These are phyloP conservation scores for Solanum okadae DNA, from an alignment of 257 asterid species.

Conservation along the genomic window DNA sequence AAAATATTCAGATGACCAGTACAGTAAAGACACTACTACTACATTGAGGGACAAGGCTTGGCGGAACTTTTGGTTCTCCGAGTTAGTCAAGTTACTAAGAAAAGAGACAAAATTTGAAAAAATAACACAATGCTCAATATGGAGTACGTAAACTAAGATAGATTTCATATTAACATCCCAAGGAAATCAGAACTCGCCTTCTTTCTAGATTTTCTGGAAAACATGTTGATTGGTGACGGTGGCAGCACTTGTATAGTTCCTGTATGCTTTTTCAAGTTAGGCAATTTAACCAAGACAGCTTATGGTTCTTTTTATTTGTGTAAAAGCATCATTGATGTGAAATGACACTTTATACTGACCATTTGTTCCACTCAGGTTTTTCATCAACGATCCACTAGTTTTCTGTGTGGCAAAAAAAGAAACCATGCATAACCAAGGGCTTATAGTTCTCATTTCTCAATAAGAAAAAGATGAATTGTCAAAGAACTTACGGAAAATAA, in stretches of 20 bases:
- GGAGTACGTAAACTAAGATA: neutral
- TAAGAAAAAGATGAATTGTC: neutral
- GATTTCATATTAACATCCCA: neutral
- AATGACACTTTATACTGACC: neutral
- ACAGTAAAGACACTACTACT: neutral
- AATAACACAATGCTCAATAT: neutral
- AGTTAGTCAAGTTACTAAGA: neutral
- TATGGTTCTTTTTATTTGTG: neutral
- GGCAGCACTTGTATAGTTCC: conserved; percentile 34
- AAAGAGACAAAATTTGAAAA: neutral
- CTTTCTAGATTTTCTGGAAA: conserved; percentile 46
- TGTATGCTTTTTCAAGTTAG: conserved; percentile 12
- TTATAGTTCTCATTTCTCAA: neutral
- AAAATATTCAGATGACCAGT: neutral
- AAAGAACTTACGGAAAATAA: conserved; percentile 46
- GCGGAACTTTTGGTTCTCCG: neutral
- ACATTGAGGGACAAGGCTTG: neutral
- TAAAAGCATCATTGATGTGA: neutral
- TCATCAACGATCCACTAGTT: neutral
- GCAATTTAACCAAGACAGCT: neutral
- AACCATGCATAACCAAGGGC: neutral
- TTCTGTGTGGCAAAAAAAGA: conserved; percentile 6
- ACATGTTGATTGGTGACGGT: conserved; percentile 24
- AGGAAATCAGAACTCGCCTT: conserved; percentile 25
- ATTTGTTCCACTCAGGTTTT: conserved; percentile 11